Evolutionary conservation across 192 early-diverging fungal genomes (phyloP).

Genomic region (Linnemannia hyalina): DNA sequence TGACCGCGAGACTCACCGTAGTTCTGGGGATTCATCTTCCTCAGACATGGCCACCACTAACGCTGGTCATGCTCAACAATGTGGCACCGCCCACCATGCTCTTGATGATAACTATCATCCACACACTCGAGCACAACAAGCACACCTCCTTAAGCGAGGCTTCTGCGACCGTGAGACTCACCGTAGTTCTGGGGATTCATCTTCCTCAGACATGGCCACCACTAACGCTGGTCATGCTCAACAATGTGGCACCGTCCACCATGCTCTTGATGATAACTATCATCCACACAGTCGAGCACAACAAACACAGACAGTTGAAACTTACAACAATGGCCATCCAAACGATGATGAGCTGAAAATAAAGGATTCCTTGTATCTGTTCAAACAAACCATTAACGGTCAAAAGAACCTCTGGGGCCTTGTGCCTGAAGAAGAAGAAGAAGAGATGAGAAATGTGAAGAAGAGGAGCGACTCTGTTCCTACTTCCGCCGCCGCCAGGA

Average conservation of each 20-base stretch:
- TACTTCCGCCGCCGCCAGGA: background rate
- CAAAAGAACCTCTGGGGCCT: background rate
- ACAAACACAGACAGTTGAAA: background rate
- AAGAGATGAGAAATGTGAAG: background rate
- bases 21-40: background rate
- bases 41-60: background rate
- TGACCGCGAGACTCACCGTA: background rate
- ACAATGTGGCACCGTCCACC: background rate
- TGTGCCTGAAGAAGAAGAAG: background rate
- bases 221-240: background rate
- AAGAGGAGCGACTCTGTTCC: background rate
- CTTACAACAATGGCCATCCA: no score
- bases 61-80: background rate
- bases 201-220: background rate
- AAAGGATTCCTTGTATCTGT: background rate
- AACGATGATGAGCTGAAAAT: background rate
- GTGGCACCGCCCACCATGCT: background rate
- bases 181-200: background rate
- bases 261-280: background rate
- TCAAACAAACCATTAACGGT: background rate
- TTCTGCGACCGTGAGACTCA: background rate
- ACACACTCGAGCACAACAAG: background rate
- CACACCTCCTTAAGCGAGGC: background rate
- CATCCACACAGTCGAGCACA: background rate
- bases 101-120: background rate